Evolutionary conservation across 352 stramenopile species (phyloP).

Genomic region (Aphanomyces invadans): DNA sequence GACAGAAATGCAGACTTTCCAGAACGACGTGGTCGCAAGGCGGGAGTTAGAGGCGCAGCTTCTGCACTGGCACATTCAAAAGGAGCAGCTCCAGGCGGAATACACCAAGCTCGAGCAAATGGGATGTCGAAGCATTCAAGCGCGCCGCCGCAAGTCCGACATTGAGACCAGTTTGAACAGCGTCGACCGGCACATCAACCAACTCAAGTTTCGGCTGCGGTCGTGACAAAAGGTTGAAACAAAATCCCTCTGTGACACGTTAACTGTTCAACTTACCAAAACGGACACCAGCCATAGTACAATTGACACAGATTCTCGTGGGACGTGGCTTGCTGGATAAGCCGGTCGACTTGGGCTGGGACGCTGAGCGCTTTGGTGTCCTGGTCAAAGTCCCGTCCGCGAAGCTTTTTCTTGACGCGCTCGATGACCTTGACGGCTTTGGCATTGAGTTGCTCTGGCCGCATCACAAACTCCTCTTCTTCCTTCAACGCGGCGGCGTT

Average conservation of each 20-base stretch:
- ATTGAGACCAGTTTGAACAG: not conserved
- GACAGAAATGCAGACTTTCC: slow-evolving; percentile 39
- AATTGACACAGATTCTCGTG: slow-evolving; percentile 98
- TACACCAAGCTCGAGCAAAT: slow-evolving; percentile 38
- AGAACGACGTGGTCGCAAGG: slow-evolving; percentile 33
- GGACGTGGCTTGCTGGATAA: slow-evolving; percentile 98
- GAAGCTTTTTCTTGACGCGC: slow-evolving; percentile 99
- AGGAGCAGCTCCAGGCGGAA: slow-evolving; percentile 40
- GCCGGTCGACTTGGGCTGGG: slow-evolving; percentile 93
- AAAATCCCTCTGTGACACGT: too few relatives aligned
- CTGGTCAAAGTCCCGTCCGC: slow-evolving; percentile 95
- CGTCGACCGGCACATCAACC: slow-evolving; percentile 13
- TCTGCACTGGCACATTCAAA: slow-evolving; percentile 40
- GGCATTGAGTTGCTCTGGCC: slow-evolving; percentile 63
- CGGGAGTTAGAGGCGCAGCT: slow-evolving; percentile 41
- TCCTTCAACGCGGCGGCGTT: not conserved
- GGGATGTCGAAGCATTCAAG: slow-evolving; percentile 37
- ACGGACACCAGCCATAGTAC: slow-evolving; percentile 98
- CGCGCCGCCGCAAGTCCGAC: slow-evolving; percentile 23
- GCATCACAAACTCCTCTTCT: slow-evolving; percentile 3
- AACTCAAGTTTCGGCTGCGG: slow-evolving; percentile 6
- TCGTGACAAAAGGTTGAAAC: too few relatives aligned
- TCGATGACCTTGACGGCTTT: slow-evolving; percentile 94
- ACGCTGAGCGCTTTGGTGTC: slow-evolving; percentile 70
- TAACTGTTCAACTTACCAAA: too few relatives aligned